Evolutionary conservation across 164 flowering plant genomes (phyloP).

Genomic region (Taxillus chinensis): DNA sequence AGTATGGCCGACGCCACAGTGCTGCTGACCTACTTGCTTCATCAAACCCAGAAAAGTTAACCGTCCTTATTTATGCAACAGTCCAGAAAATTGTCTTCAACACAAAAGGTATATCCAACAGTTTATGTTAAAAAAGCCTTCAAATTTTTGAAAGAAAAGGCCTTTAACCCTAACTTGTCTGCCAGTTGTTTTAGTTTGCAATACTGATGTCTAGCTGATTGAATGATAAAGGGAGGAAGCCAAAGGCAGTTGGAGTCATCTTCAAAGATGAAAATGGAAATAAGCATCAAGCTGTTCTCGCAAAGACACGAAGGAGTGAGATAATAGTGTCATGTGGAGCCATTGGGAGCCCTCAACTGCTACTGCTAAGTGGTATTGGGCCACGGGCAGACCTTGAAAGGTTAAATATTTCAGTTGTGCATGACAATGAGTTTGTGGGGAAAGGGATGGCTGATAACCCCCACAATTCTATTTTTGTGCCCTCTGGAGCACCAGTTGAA

Average conservation of each 20-base stretch:
- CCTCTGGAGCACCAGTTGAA: conserved; percentile 38
- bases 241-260: conserved; percentile 66
- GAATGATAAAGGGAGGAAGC: conserved; percentile 34
- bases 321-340: conserved; percentile 73
- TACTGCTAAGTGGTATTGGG: conserved; percentile 83
- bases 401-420: conserved; percentile 51
- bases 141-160: no score
- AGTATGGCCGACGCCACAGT: conserved; percentile 62
- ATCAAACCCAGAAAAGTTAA: conserved; percentile 42
- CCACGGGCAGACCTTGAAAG: conserved; percentile 48
- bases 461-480: conserved; percentile 65
- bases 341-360: conserved; percentile 80
- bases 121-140: not conserved
- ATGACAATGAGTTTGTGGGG: conserved; percentile 57
- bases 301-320: conserved; percentile 38
- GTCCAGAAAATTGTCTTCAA: conserved; percentile 65
- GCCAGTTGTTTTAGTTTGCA: no score
- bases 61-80: conserved; percentile 60
- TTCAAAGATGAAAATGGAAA: conserved; percentile 83
- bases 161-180: no score
- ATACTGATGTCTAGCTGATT: not conserved
- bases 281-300: conserved; percentile 42
- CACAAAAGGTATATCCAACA: conserved; percentile 31
- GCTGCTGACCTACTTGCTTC: conserved; percentile 74
- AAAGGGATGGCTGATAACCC: conserved; percentile 90